Conservation (phyloP, 164 flowering plant genomes). For the Saururus chinensis region DNA sequence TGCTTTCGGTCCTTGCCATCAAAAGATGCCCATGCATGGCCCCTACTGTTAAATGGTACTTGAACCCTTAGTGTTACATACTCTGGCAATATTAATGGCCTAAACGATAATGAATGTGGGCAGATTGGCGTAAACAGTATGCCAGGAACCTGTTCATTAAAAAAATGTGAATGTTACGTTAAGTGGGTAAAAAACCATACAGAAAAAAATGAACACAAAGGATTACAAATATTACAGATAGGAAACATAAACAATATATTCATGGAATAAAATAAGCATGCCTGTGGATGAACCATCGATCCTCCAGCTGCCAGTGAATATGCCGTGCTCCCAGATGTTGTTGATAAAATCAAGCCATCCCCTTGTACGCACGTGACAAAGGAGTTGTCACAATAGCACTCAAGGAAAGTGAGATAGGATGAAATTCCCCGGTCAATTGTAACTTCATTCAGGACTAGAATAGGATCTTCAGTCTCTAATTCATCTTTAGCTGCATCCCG, state of each 20-base stretch:
- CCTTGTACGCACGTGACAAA: constrained; percentile 96
- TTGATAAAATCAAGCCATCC: constrained; percentile 88
- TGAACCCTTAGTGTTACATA: constrained; percentile 75
- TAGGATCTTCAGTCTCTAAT: constrained; percentile 67
- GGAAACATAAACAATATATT: not conserved
- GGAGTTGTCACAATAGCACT: constrained; percentile 86
- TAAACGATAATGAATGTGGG: constrained; percentile 90
- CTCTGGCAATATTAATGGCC: constrained; percentile 91
- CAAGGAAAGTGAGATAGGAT: constrained; percentile 81
- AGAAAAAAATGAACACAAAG: not conserved
- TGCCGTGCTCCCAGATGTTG: constrained; percentile 98
- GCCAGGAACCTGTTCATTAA: constrained; percentile 71
- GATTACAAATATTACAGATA: not conserved
- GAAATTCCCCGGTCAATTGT: constrained; percentile 98
- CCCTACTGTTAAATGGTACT: constrained; percentile 87
- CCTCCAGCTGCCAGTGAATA: constrained; percentile 99
- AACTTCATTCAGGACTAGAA: constrained; percentile 91
- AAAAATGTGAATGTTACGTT: not conserved
- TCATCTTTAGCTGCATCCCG: constrained; percentile 76
- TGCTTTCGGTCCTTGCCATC: constrained; percentile 83
- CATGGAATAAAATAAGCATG: constrained; percentile 10
- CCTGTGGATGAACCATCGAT: constrained; percentile 99
- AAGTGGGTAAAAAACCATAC: not conserved
- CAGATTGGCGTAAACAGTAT: constrained; percentile 95
- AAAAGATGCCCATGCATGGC: constrained; percentile 91